Percentiles rank a stretch among this genome's conserved stretches.
Evolutionary conservation across 257 asterid genomes (phyloP).

Genomic region (Cordia subcordata): DNA sequence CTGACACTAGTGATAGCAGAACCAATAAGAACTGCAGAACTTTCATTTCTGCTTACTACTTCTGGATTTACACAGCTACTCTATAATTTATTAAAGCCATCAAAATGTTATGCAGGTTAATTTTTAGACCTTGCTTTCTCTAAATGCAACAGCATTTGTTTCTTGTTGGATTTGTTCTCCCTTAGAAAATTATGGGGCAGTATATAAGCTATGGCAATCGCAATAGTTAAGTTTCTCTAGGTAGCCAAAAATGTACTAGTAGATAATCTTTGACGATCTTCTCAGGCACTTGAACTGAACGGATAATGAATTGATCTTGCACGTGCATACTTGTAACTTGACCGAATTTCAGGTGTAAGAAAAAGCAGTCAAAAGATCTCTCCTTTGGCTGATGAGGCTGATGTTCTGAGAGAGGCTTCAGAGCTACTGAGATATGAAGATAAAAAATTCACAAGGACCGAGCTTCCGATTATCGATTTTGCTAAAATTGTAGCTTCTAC

Average conservation of each 20-base stretch:
- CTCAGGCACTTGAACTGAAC: too few relatives aligned
- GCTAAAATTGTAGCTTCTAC: slow-evolving; percentile 18
- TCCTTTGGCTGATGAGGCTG: not conserved
- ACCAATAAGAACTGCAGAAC: too few relatives aligned
- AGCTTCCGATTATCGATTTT: slow-evolving; percentile 20
- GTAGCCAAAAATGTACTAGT: not conserved
- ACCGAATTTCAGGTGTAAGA: not conserved
- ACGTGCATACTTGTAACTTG: not conserved
- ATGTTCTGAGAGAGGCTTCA: not conserved
- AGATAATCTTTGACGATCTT: not conserved
- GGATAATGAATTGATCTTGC: too few relatives aligned
- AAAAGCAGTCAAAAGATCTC: not conserved
- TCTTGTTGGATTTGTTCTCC: not conserved
- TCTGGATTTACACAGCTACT: too few relatives aligned
- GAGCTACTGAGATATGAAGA: slow-evolving; percentile 9
- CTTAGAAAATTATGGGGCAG: not conserved
- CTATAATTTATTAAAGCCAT: too few relatives aligned
- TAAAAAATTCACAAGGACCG: slow-evolving; percentile 4
- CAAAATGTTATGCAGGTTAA: too few relatives aligned
- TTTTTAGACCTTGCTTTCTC: not conserved
- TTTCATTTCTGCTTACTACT: too few relatives aligned
- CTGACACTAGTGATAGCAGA: too few relatives aligned
- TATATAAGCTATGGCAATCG: too few relatives aligned
- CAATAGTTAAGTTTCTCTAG: too few relatives aligned
- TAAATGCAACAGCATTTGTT: not conserved